Percentiles rank a stretch among this genome's conserved stretches.
Conservation (phyloP, 139 green algal species). For the Pseudopediastrum boryanum region DNA sequence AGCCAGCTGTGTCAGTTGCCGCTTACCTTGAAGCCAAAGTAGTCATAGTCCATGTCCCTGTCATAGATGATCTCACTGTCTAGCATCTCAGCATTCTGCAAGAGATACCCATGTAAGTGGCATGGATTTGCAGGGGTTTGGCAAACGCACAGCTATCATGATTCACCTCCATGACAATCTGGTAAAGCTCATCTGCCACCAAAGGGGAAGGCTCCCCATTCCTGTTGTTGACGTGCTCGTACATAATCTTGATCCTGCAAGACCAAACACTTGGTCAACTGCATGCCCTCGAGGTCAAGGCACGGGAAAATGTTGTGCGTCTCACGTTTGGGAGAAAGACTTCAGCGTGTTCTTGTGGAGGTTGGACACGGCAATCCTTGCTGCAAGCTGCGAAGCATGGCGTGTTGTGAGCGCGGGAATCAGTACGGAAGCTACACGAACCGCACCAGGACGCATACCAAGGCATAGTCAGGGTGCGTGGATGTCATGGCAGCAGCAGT, state of each 20-base stretch:
- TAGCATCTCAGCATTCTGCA: conserved; percentile 83
- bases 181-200: conserved; percentile 89
- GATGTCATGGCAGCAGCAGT: conserved; percentile 97
- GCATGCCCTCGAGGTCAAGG: background rate
- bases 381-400: conserved; percentile 85
- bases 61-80: conserved; percentile 99
- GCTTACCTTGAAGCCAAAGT: conserved; percentile 98
- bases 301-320: background rate
- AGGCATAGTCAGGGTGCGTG: conserved; percentile 97
- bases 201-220: conserved; percentile 86
- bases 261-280: background rate
- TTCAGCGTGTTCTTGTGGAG: conserved; percentile 99
- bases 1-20: too few relatives aligned
- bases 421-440: too few relatives aligned
- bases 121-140: background rate
- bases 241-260: conserved; percentile 91
- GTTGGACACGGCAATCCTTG: conserved; percentile 98
- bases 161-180: conserved; percentile 84
- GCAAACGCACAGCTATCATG: background rate
- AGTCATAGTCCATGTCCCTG: conserved; percentile 99
- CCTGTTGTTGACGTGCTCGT: conserved; percentile 89
- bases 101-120: background rate
- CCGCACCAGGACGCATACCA: conserved; percentile 57
- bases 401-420: background rate
- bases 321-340: conserved; percentile 94